phyloP scores from a whole-genome alignment of 2,329 filamentous ascomycete species.

The Colletotrichum theobromicola region DNA sequence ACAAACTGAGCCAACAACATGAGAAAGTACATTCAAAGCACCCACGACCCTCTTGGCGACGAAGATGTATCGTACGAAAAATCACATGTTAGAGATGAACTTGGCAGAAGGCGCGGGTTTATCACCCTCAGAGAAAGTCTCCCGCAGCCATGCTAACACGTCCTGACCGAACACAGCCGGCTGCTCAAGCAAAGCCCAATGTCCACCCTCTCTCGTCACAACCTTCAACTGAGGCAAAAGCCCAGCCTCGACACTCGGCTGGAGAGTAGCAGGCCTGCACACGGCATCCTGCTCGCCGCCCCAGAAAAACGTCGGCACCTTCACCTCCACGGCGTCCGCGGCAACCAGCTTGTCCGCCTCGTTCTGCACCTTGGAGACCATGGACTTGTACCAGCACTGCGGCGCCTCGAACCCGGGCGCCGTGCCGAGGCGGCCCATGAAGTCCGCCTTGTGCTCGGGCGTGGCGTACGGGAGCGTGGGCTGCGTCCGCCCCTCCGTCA shows the following conservation, averaged over 20 bases:
- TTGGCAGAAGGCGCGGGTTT: background rate
- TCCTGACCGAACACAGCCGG: constrained; percentile 29
- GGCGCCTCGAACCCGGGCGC: constrained; percentile 32
- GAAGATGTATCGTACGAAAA: background rate
- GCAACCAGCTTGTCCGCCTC: constrained; percentile 24
- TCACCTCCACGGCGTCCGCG: constrained; percentile 23
- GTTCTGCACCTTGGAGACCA: constrained; percentile 23
- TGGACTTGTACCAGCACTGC: constrained; percentile 31
- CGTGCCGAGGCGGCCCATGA: constrained; percentile 27
- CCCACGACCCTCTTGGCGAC: background rate
- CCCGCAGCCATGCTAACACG: constrained; percentile 23
- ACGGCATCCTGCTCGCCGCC: constrained; percentile 30
- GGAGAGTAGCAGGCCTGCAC: constrained; percentile 26
- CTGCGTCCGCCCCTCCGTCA: constrained; percentile 25
- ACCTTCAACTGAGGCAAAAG: constrained; percentile 28
- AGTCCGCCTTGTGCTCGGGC: constrained; percentile 26
- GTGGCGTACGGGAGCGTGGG: constrained; percentile 30
- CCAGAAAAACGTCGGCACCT: constrained; percentile 31
- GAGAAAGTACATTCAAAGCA: background rate
- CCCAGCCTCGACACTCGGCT: constrained; percentile 23
- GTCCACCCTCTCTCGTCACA: constrained; percentile 28
- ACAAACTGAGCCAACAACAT: background rate
- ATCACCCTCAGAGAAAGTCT: background rate
- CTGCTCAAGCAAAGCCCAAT: constrained; percentile 35
- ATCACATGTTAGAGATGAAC: background rate